Conservation (phyloP, 495 filamentous ascomycete genomes). For the Hypoxylon cercidicola region DNA sequence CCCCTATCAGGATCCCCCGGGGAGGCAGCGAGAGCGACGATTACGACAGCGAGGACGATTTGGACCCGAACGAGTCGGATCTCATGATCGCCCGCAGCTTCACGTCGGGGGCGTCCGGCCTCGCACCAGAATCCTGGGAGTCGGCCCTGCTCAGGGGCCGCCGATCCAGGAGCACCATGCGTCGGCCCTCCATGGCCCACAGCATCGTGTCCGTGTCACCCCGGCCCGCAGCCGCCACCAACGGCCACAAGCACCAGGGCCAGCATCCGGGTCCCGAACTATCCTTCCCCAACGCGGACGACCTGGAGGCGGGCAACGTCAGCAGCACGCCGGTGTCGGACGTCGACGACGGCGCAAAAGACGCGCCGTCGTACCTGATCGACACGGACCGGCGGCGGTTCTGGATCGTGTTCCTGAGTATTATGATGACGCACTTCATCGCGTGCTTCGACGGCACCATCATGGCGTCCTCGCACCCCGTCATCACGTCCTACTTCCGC, state of each 20-base stretch:
- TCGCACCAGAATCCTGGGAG: slow-evolving; percentile 54
- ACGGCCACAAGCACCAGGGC: slow-evolving; percentile 16
- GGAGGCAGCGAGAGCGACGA: slow-evolving; percentile 36
- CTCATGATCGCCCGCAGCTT: slow-evolving; percentile 53
- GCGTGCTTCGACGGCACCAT: slow-evolving; percentile 76
- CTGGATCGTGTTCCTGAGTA: slow-evolving; percentile 52
- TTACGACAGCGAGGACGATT: slow-evolving; percentile 24
- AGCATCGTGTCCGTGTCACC: slow-evolving; percentile 25
- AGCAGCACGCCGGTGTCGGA: background rate
- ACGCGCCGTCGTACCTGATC: slow-evolving; percentile 45
- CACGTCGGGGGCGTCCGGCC: slow-evolving; percentile 45
- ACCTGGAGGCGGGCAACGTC: background rate
- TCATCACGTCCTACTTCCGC: slow-evolving; percentile 82
- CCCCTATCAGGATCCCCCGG: slow-evolving; percentile 24
- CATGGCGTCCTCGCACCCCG: slow-evolving; percentile 84
- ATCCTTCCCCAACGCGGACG: background rate
- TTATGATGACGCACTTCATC: slow-evolving; percentile 53
- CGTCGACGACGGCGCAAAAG: background rate
- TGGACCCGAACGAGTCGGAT: slow-evolving; percentile 55
- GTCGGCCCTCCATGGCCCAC: slow-evolving; percentile 13
- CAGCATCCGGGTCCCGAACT: slow-evolving; percentile 7
- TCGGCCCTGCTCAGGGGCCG: slow-evolving; percentile 51
- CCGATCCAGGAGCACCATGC: slow-evolving; percentile 29
- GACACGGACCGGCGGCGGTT: slow-evolving; percentile 50
- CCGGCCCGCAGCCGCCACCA: background rate